phyloP scores from a whole-genome alignment of 1,139 yeast genomes.

The Blastobotrys ciferrii region DNA sequence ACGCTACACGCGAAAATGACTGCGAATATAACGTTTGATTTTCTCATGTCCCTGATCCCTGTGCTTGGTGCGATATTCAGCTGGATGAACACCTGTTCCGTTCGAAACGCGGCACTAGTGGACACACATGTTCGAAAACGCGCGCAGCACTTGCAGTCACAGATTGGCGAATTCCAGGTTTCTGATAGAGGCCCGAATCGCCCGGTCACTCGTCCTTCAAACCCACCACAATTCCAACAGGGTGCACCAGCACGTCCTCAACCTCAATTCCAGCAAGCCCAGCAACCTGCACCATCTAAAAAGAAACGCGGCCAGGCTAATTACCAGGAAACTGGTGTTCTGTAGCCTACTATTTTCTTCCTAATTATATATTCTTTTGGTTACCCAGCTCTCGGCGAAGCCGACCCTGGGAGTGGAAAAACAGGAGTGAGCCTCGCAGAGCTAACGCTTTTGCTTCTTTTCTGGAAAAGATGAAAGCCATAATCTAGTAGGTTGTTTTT shows the following conservation, averaged over 20 bases:
- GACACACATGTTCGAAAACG: conserved; percentile 39
- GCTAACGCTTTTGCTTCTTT: too few relatives aligned
- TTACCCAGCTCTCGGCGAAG: too few relatives aligned
- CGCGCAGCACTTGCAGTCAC: conserved; percentile 20
- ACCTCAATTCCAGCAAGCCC: not conserved
- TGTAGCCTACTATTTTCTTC: conserved; percentile 14
- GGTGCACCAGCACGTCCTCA: not conserved
- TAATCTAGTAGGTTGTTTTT: too few relatives aligned
- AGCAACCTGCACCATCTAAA: not conserved
- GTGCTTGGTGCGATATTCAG: conserved; percentile 69
- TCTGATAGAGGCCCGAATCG: conserved; percentile 14
- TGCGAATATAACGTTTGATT: conserved; percentile 69
- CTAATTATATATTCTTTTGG: too few relatives aligned
- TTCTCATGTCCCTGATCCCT: conserved; percentile 74
- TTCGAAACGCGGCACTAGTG: conserved; percentile 78
- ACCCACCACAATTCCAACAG: conserved; percentile 11
- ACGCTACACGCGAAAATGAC: conserved; percentile 64
- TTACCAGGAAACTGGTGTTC: conserved; percentile 19
- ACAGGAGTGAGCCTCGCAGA: too few relatives aligned
- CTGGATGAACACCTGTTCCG: conserved; percentile 85
- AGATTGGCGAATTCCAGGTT: conserved; percentile 26
- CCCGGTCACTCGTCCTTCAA: conserved; percentile 8
- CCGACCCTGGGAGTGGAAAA: too few relatives aligned
- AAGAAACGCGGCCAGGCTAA: conserved; percentile 16
- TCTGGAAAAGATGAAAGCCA: too few relatives aligned